Conservation (phyloP, 352 stramenopile genomes). For the Phytopythium chamaehyphon region DNA sequence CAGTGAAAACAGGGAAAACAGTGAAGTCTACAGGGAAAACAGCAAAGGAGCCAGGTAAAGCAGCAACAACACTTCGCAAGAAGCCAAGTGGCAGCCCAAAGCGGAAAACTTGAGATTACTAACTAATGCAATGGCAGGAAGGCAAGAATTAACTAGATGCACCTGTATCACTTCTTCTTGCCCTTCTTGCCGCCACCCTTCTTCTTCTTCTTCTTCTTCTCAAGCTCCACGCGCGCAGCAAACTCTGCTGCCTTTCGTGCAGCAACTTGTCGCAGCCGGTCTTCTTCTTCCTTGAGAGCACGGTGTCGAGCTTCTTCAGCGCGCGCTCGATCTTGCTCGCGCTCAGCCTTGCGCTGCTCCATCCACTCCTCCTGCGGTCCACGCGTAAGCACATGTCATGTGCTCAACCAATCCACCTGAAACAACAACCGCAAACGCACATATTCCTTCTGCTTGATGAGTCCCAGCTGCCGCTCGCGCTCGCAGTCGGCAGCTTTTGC, state of each 20-base stretch:
- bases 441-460: constrained; percentile 50
- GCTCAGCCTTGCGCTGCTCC: constrained; percentile 63
- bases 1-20: background rate
- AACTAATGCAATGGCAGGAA: too few relatives aligned
- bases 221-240: constrained; percentile 61
- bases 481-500: constrained; percentile 46
- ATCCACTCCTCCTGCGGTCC: constrained; percentile 64
- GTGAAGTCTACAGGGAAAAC: background rate
- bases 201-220: constrained; percentile 86
- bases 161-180: constrained; percentile 19
- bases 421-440: constrained; percentile 16
- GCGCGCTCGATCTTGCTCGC: constrained; percentile 36
- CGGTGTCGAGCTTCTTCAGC: constrained; percentile 53
- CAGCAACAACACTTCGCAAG: background rate
- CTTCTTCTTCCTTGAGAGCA: constrained; percentile 50
- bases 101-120: background rate
- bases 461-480: constrained; percentile 36
- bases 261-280: constrained; percentile 59
- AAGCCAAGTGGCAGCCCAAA: background rate
- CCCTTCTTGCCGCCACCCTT: constrained; percentile 49
- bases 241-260: constrained; percentile 71
- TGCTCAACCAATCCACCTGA: background rate
- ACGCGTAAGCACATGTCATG: background rate
- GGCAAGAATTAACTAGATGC: background rate
- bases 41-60: background rate